Evolutionary conservation across 768 basidiomycete genomes (phyloP), one percentile per base, ranked within the genome.

Genomic region (Tricholoma matsutake): DNA sequence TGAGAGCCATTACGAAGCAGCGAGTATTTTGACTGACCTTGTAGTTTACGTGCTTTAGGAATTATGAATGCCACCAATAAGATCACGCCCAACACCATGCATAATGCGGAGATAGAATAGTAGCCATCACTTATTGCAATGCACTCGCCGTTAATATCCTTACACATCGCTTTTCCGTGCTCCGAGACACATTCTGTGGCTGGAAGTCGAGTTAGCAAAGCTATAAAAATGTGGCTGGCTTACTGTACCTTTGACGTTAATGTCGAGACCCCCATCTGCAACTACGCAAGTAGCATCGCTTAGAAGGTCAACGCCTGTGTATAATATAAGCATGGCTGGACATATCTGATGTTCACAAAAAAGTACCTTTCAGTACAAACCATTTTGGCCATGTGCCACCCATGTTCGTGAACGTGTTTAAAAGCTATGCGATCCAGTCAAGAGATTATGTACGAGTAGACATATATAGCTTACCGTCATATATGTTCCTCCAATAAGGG

Each of bases 351-450:
- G 51, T 32, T 31, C 28, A 58, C 32, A 1, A 57, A 16, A 6
- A 25, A 16, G 37, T 60, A 83, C 92, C 94, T 78, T 94, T 94
- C n/a, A 99, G 81, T 41, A 99, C 88, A 68, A 98, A 96, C 77
- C 87, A 97, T 67, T 91, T 88, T 6, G 97, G 97, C 96, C 97
- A 98, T 3, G 97, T 99, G 20, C 97, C 97, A 45, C 97, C 97
- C 66, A 99, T 84, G 72, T 99, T 99, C 16, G 89, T 86, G 67
- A 97, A 94, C 14, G 97, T 99, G 72, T 98, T 98, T 45, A 99
- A 76, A 11, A 99, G 79, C 94, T 98, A 67, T 18, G 20, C 11
- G 61, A 34, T 11, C 14, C 28, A 54, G 39, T 49, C 59, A 18
- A 49, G 28, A 45, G 8, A 39, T 28, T 32, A 2, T 56, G 14